Conservation (phyloP, 768 basidiomycete genomes). For the Tephrocybe sp. region DNA sequence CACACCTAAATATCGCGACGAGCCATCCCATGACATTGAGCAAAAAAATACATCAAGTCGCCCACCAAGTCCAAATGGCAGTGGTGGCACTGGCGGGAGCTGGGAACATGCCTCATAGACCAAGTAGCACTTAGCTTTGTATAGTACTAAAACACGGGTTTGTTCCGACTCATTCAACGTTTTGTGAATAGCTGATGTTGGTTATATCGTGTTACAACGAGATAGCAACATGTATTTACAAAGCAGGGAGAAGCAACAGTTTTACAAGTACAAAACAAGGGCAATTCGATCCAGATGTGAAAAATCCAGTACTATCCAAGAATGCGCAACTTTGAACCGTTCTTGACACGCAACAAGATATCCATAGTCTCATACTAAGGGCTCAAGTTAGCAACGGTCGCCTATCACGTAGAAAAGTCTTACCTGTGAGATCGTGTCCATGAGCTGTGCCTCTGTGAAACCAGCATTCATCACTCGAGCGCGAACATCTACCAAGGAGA, state of each 20-base stretch:
- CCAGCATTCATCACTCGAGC: conserved; percentile 83
- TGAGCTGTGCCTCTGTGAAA: conserved; percentile 89
- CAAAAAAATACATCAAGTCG: conserved; percentile 17
- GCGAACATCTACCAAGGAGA: conserved; percentile 86
- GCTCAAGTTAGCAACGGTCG: conserved; percentile 12
- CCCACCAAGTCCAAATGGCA: conserved; percentile 40
- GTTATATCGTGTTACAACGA: too few relatives aligned
- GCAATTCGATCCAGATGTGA: background rate
- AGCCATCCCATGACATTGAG: conserved; percentile 37
- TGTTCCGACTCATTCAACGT: too few relatives aligned
- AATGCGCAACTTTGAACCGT: conserved; percentile 79
- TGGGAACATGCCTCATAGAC: conserved; percentile 67
- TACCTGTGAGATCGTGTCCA: conserved; percentile 82
- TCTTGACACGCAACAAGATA: conserved; percentile 81
- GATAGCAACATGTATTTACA: too few relatives aligned
- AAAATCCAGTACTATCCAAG: conserved; percentile 27
- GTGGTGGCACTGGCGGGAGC: conserved; percentile 64
- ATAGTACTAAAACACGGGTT: conserved; percentile 3
- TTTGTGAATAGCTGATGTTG: too few relatives aligned
- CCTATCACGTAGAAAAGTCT: conserved; percentile 22
- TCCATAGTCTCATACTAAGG: conserved; percentile 84
- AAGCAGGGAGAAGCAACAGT: conserved; percentile 7
- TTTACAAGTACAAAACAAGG: conserved; percentile 1
- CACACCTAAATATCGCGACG: conserved; percentile 50
- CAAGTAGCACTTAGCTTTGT: too few relatives aligned